These are phyloP conservation scores for Protea cynaroides DNA, from an alignment of 164 flowering plant species.

Conservation along the genomic window DNA sequence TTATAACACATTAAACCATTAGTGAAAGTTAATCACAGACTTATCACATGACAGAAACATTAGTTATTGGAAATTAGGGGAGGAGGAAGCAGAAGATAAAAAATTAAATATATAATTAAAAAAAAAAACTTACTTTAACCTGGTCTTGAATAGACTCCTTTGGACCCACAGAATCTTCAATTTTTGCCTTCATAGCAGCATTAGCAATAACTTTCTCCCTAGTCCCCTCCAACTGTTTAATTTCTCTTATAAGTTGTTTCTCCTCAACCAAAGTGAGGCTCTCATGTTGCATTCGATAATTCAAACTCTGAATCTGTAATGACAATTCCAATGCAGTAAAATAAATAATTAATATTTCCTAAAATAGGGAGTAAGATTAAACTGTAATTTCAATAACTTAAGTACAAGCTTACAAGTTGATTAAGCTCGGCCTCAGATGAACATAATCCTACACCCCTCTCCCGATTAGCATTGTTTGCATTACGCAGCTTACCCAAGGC, in stretches of 20 bases:
- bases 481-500: slow-evolving; percentile 75
- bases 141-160: slow-evolving; percentile 77
- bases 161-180: slow-evolving; percentile 72
- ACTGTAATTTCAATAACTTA: neutral
- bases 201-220: slow-evolving; percentile 80
- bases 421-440: slow-evolving; percentile 92
- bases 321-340: slow-evolving; percentile 4
- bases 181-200: slow-evolving; percentile 68
- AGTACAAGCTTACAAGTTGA: slow-evolving; percentile 45
- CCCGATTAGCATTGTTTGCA: slow-evolving; percentile 40
- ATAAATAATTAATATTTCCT: neutral
- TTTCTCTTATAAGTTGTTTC: slow-evolving; percentile 79
- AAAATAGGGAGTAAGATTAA: neutral
- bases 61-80: neutral
- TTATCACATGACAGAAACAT: neutral
- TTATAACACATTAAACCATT: neutral
- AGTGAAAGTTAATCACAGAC: neutral
- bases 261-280: slow-evolving; percentile 87
- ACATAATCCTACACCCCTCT: slow-evolving; percentile 52
- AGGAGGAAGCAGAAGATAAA: no score
- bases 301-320: slow-evolving; percentile 62
- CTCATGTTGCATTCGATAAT: slow-evolving; percentile 91
- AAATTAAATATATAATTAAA: neutral
- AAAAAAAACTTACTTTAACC: slow-evolving; percentile 58
- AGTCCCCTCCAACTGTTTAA: slow-evolving; percentile 82